Evolutionary conservation across 2,329 filamentous ascomycete species (phyloP).

Genomic region (Claviceps pusilla): DNA sequence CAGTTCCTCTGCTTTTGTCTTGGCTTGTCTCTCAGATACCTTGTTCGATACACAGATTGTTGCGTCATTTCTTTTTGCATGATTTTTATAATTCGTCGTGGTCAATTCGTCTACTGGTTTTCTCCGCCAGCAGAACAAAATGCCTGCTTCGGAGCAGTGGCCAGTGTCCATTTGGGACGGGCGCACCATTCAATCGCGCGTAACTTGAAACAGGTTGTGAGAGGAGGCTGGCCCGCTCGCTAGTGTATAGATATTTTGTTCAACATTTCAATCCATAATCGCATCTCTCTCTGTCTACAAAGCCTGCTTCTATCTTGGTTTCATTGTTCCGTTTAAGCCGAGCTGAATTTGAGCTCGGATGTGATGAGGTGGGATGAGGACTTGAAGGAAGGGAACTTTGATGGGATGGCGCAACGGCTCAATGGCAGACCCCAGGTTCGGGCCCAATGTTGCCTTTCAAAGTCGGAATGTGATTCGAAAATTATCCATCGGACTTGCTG

Average conservation of each 20-base stretch:
- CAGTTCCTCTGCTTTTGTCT: slow-evolving; percentile 7
- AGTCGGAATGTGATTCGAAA: not conserved
- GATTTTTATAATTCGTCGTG: not conserved
- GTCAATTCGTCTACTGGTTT: not conserved
- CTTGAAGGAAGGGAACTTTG: too few species aligned
- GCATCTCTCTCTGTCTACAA: slow-evolving; percentile 6
- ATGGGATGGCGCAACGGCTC: too few species aligned
- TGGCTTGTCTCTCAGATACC: slow-evolving; percentile 34
- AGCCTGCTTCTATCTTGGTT: not conserved
- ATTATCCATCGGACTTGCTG: not conserved
- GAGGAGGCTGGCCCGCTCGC: slow-evolving; percentile 15
- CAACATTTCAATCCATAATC: slow-evolving; percentile 17
- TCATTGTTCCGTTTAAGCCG: not conserved
- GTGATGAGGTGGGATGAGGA: too few species aligned
- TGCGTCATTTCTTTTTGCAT: slow-evolving; percentile 1
- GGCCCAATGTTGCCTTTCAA: not conserved
- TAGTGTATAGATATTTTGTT: slow-evolving; percentile 22
- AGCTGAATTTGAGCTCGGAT: too few species aligned
- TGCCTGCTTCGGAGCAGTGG: not conserved
- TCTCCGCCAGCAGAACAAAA: slow-evolving; percentile 1
- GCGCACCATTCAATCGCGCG: not conserved
- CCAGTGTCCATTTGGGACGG: not conserved
- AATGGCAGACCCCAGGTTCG: not conserved
- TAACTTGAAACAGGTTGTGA: slow-evolving; percentile 5
- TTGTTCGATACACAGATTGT: slow-evolving; percentile 41